Evolutionary conservation across 2,329 filamentous ascomycete species (phyloP), one percentile per base, ranked within the genome.

Genomic region (Chaetomiaceae sp.): DNA sequence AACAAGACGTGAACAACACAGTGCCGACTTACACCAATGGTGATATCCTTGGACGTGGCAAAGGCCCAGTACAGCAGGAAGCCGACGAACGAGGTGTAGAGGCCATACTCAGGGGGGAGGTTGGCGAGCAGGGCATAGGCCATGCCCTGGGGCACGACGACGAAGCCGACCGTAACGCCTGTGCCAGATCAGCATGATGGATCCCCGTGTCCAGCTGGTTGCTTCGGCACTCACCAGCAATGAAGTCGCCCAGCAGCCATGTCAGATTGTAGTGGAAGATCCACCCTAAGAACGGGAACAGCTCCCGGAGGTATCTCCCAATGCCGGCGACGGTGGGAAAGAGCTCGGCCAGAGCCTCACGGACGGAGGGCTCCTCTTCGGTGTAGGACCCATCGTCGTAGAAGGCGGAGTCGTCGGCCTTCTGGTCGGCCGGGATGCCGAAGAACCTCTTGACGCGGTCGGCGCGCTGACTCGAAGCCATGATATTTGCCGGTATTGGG

Each of bases 51-150:
- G 7, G 88, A 91, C 0, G 88, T 91, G 33, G 87, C 88, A 65
- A 91, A 91, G 53, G 89, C 80, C 87, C 88, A 91, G 71, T 92
- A 92, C 48, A 90, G 76, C 48, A 89, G 71, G 29, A 89, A 87
- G 46, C 88, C 88, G 68, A 90, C 87, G 64, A 92, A 92, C 0
- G 88, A 91, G 0, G 88, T 89, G 70, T 92, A 92, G 0, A 92
- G 74, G 33, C 88, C 88, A 63, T 81, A 91, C 61, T 90, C 79
- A 3, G 83, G 78, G 0, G 78, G 75, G 15, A 92, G 73, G 38
- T 83, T 74, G 22, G 88, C 88, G 20, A 92, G 75, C 31, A 84
- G 72, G 12, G 88, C 87, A 66, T 92, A 92, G 0, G 88, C 87
- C 85, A 91, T 88, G 53, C 85, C 83, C 69, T 91, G 88, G 1